Evolutionary conservation across 208 protist species (phyloP).

Genomic region (Lotmaria passim): DNA sequence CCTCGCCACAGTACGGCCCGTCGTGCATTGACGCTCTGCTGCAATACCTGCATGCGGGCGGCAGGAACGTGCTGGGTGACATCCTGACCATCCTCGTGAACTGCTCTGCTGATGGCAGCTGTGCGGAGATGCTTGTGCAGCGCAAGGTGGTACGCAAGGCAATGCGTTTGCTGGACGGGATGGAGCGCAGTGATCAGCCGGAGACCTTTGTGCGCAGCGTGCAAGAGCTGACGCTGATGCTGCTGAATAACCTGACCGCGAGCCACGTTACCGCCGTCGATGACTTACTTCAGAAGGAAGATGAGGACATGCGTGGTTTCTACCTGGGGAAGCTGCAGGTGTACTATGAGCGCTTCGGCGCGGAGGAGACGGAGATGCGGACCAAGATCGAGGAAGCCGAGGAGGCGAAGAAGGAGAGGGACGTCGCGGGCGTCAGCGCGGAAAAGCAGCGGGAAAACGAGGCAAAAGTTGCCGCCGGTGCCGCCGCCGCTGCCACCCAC

Average conservation of each 20-base stretch:
- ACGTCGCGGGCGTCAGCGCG: not conserved
- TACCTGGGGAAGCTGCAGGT: slow-evolving; percentile 77
- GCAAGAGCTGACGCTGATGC: slow-evolving; percentile 85
- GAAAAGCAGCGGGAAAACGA: slow-evolving; percentile 18
- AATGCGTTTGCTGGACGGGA: slow-evolving; percentile 80
- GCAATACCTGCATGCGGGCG: slow-evolving; percentile 62
- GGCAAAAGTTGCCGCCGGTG: slow-evolving; percentile 13
- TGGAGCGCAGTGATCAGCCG: slow-evolving; percentile 48
- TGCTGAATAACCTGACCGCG: slow-evolving; percentile 85
- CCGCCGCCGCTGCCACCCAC: slow-evolving; percentile 3
- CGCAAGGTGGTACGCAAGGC: slow-evolving; percentile 68
- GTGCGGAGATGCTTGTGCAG: slow-evolving; percentile 74
- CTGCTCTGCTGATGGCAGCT: slow-evolving; percentile 71
- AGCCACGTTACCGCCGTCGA: slow-evolving; percentile 77
- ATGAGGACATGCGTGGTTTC: slow-evolving; percentile 86
- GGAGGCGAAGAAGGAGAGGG: slow-evolving; percentile 18
- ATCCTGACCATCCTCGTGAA: slow-evolving; percentile 85
- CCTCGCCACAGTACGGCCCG: slow-evolving; percentile 44
- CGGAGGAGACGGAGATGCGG: slow-evolving; percentile 19
- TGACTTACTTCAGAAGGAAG: slow-evolving; percentile 74
- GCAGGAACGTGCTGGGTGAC: slow-evolving; percentile 60
- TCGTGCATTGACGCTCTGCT: slow-evolving; percentile 61
- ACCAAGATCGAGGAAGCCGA: slow-evolving; percentile 29
- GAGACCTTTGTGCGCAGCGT: slow-evolving; percentile 46
- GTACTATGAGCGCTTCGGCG: slow-evolving; percentile 52